Evolutionary conservation across 2,329 filamentous ascomycete species (phyloP).

Genomic region (Dactylellina leptospora): DNA sequence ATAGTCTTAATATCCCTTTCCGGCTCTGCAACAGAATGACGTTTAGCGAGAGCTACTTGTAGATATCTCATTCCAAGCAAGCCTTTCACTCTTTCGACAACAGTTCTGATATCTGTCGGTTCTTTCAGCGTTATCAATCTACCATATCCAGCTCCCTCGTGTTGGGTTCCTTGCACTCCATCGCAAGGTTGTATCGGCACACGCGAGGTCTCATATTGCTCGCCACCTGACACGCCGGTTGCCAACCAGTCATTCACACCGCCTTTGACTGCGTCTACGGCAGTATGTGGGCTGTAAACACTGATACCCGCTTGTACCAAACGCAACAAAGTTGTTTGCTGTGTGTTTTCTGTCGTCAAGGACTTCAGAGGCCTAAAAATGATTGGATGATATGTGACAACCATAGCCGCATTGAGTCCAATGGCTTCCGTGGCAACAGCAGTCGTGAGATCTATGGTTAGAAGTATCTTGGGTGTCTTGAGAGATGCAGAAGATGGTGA

Average conservation of each 20-base stretch:
- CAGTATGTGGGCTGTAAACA: slow-evolving; percentile 95
- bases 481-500: slow-evolving; percentile 63
- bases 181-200: slow-evolving; percentile 51
- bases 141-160: slow-evolving; percentile 56
- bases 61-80: slow-evolving; percentile 39
- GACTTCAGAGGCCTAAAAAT: slow-evolving; percentile 94
- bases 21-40: slow-evolving; percentile 17
- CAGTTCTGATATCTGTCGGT: slow-evolving; percentile 25
- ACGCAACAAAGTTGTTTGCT: slow-evolving; percentile 83
- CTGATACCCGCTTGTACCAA: slow-evolving; percentile 87
- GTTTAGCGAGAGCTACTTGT: slow-evolving; percentile 27
- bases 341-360: slow-evolving; percentile 81
- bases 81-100: slow-evolving; percentile 55
- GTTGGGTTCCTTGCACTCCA: slow-evolving; percentile 53
- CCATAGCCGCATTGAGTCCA: slow-evolving; percentile 74
- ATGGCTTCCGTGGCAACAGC: slow-evolving; percentile 92
- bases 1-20: slow-evolving; percentile 53
- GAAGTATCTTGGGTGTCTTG: slow-evolving; percentile 68
- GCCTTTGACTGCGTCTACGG: slow-evolving; percentile 83
- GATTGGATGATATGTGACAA: slow-evolving; percentile 96
- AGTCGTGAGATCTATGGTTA: slow-evolving; percentile 90
- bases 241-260: slow-evolving; percentile 96
- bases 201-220: slow-evolving; percentile 50
- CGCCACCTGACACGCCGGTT: slow-evolving; percentile 75
- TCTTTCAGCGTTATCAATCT: slow-evolving; percentile 55